phyloP scores from a whole-genome alignment of 768 basidiomycete genomes.

The Amanita fuliginea region DNA sequence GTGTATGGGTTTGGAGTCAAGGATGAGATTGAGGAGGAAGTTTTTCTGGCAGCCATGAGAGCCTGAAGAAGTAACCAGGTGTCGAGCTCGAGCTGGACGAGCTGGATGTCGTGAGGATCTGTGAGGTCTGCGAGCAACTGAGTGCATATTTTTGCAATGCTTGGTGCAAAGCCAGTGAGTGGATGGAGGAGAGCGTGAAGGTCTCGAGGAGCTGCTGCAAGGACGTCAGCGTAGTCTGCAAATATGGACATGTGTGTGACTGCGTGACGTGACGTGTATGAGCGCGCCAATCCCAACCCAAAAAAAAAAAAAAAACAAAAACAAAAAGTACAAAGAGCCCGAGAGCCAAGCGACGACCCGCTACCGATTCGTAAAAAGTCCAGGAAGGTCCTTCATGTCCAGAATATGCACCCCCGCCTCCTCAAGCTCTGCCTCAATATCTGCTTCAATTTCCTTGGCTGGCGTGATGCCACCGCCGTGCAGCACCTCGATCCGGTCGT shows the following conservation, averaged over 20 bases:
- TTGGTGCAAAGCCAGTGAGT: slow-evolving; percentile 59
- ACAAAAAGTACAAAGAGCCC: background rate
- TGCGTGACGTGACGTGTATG: background rate
- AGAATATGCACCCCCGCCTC: slow-evolving; percentile 56
- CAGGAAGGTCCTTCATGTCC: slow-evolving; percentile 54
- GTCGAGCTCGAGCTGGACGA: slow-evolving; percentile 62
- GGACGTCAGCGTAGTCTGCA: slow-evolving; percentile 57
- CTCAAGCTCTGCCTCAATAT: slow-evolving; percentile 58
- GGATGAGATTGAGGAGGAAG: slow-evolving; percentile 25
- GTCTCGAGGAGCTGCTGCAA: slow-evolving; percentile 51
- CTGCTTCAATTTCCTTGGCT: slow-evolving; percentile 39
- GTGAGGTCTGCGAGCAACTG: slow-evolving; percentile 19
- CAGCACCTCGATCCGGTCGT: slow-evolving; percentile 53
- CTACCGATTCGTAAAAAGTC: slow-evolving; percentile 47
- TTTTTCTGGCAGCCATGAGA: slow-evolving; percentile 68
- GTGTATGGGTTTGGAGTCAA: slow-evolving; percentile 65
- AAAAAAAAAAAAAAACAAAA: too few species aligned
- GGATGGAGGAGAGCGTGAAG: slow-evolving; percentile 54
- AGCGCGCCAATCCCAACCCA: too few species aligned
- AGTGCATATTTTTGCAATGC: slow-evolving; percentile 37
- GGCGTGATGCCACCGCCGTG: slow-evolving; percentile 44
- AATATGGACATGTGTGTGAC: slow-evolving; percentile 28
- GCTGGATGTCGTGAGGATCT: slow-evolving; percentile 24
- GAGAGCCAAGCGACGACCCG: background rate
- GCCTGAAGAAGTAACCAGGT: slow-evolving; percentile 79